Evolutionary conservation across 495 filamentous ascomycete species (phyloP), one percentile per base, ranked within the genome.

Genomic region (Parathielavia hyrcaniae): DNA sequence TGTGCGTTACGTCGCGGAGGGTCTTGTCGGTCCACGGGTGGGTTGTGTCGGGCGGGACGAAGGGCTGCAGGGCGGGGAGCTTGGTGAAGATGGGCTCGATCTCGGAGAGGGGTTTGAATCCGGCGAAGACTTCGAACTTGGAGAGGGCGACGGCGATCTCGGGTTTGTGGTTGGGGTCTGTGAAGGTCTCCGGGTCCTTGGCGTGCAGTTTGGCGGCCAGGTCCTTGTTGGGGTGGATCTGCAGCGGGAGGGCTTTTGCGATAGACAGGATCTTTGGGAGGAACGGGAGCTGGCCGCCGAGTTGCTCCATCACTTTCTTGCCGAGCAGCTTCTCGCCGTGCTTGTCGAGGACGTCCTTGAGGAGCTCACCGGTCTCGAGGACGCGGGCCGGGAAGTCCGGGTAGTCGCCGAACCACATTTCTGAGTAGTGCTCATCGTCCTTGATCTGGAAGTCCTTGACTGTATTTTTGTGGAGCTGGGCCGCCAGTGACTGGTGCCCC

Each of bases 361-460:
- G 77, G 4, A 79, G 76, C 56, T 88, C 81, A 10, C 83, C 85
- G 0, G 79, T 85, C 2, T 75, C 69, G 3, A 88, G 66, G 12
- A 86, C 73, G 47, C 79, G 79, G 2, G 85, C 85, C 0, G 86
- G 87, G 39, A 83, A 82, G 19, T 80, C 81, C 0, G 88, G 88
- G 59, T 91, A 89, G 40, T 88, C 88, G 4, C 88, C 87, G 75
- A 91, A 84, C 89, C 88, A 91, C 77, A 90, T 86, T 75, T 86
- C 70, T 6, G 75, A 75, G 57, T 79, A 79, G 22, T 78, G 79
- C 69, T 87, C 85, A 57, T 86, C 79, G 36, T 87, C 75, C 50
- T 92, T 81, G 57, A 91, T 83, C 30, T 79, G 73, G 66, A 92
- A 90, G 55, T 81, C 78, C 23, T 80, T 74, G 45, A 79, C 76